Percentiles rank a stretch among this genome's conserved stretches.
phyloP scores from a whole-genome alignment of 2,329 filamentous ascomycete species.

The Arachnomyces sp. region DNA sequence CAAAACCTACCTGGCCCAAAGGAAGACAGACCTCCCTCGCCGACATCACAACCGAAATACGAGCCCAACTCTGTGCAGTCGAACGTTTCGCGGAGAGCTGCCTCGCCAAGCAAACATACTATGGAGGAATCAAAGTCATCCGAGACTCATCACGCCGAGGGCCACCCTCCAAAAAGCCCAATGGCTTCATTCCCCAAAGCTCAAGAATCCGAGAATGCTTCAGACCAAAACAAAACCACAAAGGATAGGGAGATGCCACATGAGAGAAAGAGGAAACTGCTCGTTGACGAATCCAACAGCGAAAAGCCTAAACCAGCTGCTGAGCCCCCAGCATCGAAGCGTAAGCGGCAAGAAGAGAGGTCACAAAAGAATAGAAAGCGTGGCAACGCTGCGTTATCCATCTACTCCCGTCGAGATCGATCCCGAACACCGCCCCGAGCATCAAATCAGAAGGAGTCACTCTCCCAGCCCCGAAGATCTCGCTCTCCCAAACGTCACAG shows the following conservation, averaged over 20 bases:
- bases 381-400: conserved; percentile 29
- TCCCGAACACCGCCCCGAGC: conserved; percentile 17
- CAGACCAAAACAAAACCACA: conserved; percentile 4
- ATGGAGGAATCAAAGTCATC: too few species aligned
- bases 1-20: background rate
- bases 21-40: too few species aligned
- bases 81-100: too few species aligned
- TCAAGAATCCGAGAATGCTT: too few species aligned
- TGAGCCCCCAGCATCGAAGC: conserved; percentile 27
- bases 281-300: conserved; percentile 17
- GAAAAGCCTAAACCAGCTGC: conserved; percentile 16
- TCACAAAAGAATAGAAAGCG: conserved; percentile 29
- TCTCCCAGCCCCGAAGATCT: conserved; percentile 10
- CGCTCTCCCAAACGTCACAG: conserved; percentile 11
- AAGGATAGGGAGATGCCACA: conserved; percentile 10
- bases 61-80: too few species aligned
- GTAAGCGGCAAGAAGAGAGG: conserved; percentile 32
- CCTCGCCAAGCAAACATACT: too few species aligned
- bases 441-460: background rate
- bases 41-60: too few species aligned
- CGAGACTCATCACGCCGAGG: background rate
- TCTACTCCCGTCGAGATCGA: conserved; percentile 32
- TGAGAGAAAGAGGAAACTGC: conserved; percentile 22
- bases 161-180: too few species aligned
- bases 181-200: too few species aligned